These are phyloP conservation scores for Mycena leptocephala DNA, from an alignment of 768 basidiomycete genomes.

Conservation along the genomic window DNA sequence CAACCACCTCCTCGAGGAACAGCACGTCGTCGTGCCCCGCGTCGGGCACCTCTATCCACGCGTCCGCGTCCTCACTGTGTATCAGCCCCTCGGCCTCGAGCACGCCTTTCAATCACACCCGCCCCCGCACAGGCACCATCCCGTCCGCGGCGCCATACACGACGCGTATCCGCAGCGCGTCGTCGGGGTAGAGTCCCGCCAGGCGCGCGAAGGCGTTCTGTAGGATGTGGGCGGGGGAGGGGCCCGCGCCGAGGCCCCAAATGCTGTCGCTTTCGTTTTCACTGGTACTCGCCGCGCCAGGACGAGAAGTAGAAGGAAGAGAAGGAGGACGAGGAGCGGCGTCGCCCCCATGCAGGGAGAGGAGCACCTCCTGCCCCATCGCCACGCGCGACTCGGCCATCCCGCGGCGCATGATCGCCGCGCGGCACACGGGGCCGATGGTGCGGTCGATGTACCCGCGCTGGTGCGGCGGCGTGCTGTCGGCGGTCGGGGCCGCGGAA, in stretches of 20 bases:
- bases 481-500: not conserved
- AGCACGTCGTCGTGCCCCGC: slow-evolving; percentile 34
- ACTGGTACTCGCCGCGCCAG: not conserved
- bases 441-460: slow-evolving; percentile 25
- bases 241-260: slow-evolving; percentile 31
- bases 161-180: slow-evolving; percentile 18
- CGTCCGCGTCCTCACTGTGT: not conserved
- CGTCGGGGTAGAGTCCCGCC: not conserved
- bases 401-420: slow-evolving; percentile 10
- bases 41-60: slow-evolving; percentile 26
- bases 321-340: not conserved
- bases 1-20: slow-evolving; percentile 27
- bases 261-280: not conserved
- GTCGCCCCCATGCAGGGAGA: not conserved
- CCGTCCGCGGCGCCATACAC: slow-evolving; percentile 31
- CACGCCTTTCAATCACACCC: slow-evolving; percentile 20
- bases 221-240: slow-evolving; percentile 1
- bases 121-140: slow-evolving; percentile 28
- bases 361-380: slow-evolving; percentile 35
- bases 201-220: slow-evolving; percentile 15
- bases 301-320: too few species aligned
- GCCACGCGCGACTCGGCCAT: slow-evolving; percentile 18
- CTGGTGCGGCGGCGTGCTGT: slow-evolving; percentile 18
- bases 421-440: not conserved
- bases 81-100: slow-evolving; percentile 17